Base-by-base conservation (phyloP, 257 asterid species). In the Nicotiana paniculata region DNA sequence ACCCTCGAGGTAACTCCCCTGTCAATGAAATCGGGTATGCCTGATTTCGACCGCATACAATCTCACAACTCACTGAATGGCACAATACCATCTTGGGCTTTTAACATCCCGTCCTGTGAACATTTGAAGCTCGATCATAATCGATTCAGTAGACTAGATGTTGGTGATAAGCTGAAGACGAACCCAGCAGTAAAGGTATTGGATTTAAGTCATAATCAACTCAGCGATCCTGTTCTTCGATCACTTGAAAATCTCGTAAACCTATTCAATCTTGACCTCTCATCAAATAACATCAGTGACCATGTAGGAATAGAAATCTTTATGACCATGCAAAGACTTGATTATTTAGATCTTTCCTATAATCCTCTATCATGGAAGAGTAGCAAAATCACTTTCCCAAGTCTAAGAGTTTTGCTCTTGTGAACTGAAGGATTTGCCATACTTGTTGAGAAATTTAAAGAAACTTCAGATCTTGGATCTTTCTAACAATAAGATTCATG, bases 321-420 rank as follows among this genome's bases (percentile, higher is more conserved):
- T 54, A 9, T 12, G 3, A 0, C 51, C 66, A 35, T 81, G 9
- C 33, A 4, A 1, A 8, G 9, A 1, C 55, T 66, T 9, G 18
- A 54, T 9, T 0, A 0, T 4, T 55, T 81, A 62, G 48, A 35
- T 61, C 75, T 79, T 65, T 80, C 78, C 3, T 1, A 54, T 10
- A 48, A 3, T 8, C 7, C 3, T 6, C 51, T 64, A 21, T 64
- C 70, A 64, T 64, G 70, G 70, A 64, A 15, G 12, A 12, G 15
- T 12, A 32, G 21, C 33, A 57, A 55, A 1, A 59, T 39, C 15
- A 1, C 46, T 12, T 35, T 63, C 8, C 69, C 59, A 11, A 4
- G 18, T 3, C 68, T 77, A n/a, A 1, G 0, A 2, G 0, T 0
- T 3, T 10, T 77, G 16, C 5, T 0, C 0, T 58, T 65, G 74